Evolutionary conservation across 768 basidiomycete species (phyloP).

Genomic region (Neoboletus brunneissimus): DNA sequence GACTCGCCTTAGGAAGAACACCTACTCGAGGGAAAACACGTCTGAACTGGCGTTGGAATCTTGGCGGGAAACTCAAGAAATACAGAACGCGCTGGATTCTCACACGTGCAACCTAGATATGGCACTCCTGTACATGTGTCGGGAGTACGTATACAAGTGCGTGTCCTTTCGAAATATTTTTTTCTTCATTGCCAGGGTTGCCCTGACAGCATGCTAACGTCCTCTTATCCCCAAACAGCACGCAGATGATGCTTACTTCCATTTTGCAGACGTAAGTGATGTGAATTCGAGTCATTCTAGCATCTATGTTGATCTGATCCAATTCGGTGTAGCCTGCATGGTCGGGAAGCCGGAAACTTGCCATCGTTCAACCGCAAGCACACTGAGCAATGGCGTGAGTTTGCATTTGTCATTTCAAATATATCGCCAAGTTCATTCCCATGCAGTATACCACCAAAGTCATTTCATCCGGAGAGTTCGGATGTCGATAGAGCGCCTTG

Average conservation of each 20-base stretch:
- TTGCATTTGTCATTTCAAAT: neutral
- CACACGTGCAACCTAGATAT: conserved; percentile 74
- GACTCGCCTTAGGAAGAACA: conserved; percentile 46
- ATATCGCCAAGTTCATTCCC: conserved; percentile 2
- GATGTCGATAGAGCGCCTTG: conserved; percentile 49
- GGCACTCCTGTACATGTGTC: conserved; percentile 59
- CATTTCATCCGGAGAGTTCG: conserved; percentile 63
- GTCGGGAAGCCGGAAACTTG: conserved; percentile 42
- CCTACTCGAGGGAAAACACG: conserved; percentile 47
- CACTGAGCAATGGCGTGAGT: conserved; percentile 78
- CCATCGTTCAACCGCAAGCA: conserved; percentile 68
- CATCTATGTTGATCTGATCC: conserved; percentile 4
- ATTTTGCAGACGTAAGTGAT: conserved; percentile 59
- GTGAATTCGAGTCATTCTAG: neutral
- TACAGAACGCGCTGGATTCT: conserved; percentile 63
- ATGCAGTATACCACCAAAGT: conserved; percentile 63
- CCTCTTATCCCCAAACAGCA: conserved; percentile 39
- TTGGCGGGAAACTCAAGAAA: conserved; percentile 61
- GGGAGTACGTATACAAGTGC: conserved; percentile 75
- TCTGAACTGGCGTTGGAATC: conserved; percentile 59
- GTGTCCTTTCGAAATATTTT: conserved; percentile 26
- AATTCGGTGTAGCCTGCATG: conserved; percentile 46
- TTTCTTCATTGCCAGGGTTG: conserved; percentile 7
- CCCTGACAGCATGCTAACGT: conserved; percentile 14
- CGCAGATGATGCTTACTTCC: conserved; percentile 61